Evolutionary conservation across 257 asterid species (phyloP).

Genomic region (Catharanthus roseus): DNA sequence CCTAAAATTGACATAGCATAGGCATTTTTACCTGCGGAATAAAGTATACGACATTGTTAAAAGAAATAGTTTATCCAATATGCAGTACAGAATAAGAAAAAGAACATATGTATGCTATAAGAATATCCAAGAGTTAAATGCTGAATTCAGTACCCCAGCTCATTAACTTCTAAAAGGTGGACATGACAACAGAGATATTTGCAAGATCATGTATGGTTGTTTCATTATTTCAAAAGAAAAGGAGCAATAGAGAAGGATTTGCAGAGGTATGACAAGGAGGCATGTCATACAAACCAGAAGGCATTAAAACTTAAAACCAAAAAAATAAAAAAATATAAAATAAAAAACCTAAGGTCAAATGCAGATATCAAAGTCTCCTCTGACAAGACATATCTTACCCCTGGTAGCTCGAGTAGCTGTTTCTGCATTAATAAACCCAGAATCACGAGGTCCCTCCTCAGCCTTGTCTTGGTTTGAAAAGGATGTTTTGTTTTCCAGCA

Average conservation of each 20-base stretch:
- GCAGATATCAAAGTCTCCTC: neutral
- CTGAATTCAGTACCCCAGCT: neutral
- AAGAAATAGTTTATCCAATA: neutral
- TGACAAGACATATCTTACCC: slow-evolving; percentile 38
- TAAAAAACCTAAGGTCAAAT: neutral
- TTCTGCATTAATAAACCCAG: slow-evolving; percentile 34
- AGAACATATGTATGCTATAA: neutral
- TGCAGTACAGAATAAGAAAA: neutral
- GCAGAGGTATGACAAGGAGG: neutral
- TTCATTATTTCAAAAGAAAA: neutral
- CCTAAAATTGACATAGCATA: slow-evolving; percentile 75
- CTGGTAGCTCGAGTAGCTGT: slow-evolving; percentile 36
- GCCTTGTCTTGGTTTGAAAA: slow-evolving; percentile 42
- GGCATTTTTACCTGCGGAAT: slow-evolving; percentile 67
- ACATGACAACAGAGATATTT: neutral
- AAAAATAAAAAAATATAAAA: no score
- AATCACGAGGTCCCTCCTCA: slow-evolving; percentile 41
- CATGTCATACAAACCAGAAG: neutral
- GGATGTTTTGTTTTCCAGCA: slow-evolving; percentile 37
- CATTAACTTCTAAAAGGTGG: neutral
- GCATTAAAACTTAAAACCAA: neutral
- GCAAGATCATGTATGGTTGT: neutral
- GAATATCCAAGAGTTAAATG: neutral
- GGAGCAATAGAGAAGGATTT: neutral
- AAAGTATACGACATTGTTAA: neutral